Evolutionary conservation across 257 asterid genomes (phyloP).

Genomic region (Thymus quinquecostatus): DNA sequence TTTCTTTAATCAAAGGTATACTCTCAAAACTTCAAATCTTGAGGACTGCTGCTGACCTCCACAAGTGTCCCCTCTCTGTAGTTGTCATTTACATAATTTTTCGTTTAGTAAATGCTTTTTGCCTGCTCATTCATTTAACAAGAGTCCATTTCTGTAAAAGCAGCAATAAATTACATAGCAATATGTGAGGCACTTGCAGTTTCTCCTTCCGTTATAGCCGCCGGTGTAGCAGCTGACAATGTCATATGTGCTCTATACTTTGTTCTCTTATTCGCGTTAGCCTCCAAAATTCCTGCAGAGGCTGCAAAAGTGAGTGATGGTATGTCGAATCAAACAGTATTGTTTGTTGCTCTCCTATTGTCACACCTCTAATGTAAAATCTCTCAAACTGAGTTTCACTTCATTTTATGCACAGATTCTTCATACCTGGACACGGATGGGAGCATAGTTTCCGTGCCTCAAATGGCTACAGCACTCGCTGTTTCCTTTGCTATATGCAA

Average conservation of each 20-base stretch:
- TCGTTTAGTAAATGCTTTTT: background rate
- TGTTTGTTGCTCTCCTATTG: background rate
- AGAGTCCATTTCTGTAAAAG: conserved; percentile 34
- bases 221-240: conserved; percentile 94
- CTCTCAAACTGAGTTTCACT: conserved; percentile 20
- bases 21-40: no score
- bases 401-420: conserved; percentile 43
- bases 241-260: conserved; percentile 77
- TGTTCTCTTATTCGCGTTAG: conserved; percentile 63
- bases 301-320: conserved; percentile 45
- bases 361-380: conserved; percentile 3
- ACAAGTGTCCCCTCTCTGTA: background rate
- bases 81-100: conserved; percentile 4
- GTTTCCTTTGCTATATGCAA: conserved; percentile 74
- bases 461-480: conserved; percentile 64
- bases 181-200: conserved; percentile 71
- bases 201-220: conserved; percentile 81
- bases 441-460: conserved; percentile 56
- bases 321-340: conserved; percentile 26
- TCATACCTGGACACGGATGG: conserved; percentile 38
- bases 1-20: no score
- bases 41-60: background rate
- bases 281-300: conserved; percentile 80
- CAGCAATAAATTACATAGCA: conserved; percentile 88
- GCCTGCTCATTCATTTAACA: conserved; percentile 19